These are phyloP conservation scores for Hyphodiscus sp. DNA, from an alignment of 2,329 filamentous ascomycete genomes.

Conservation along the genomic window DNA sequence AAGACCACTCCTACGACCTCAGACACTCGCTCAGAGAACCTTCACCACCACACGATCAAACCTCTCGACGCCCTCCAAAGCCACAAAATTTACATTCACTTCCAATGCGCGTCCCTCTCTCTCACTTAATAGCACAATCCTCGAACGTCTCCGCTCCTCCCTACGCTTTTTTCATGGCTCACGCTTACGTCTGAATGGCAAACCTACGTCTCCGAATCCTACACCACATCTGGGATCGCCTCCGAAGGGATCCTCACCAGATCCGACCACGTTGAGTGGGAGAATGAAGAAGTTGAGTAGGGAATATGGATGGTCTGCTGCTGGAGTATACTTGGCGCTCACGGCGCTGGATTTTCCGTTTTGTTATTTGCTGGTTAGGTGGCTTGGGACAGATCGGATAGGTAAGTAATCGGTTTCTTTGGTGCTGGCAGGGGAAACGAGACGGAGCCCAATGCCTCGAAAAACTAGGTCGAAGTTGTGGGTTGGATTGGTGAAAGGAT, in stretches of 20 bases:
- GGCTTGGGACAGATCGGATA: slow-evolving; percentile 79
- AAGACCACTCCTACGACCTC: slow-evolving; percentile 3
- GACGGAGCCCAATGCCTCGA: too few species aligned
- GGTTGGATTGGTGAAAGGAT: too few species aligned
- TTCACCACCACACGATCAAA: slow-evolving; percentile 6
- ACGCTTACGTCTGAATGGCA: background rate
- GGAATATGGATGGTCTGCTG: slow-evolving; percentile 89
- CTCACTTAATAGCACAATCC: background rate
- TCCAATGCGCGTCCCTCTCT: slow-evolving; percentile 10
- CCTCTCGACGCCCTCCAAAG: slow-evolving; percentile 7
- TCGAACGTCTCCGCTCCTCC: background rate
- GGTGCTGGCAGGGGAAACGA: background rate
- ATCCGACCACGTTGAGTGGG: slow-evolving; percentile 20
- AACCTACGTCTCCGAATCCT: background rate
- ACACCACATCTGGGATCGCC: background rate
- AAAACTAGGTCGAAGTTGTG: too few species aligned
- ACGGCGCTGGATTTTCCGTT: slow-evolving; percentile 89
- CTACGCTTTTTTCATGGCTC: slow-evolving; percentile 1
- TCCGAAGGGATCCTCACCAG: background rate
- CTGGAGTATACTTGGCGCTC: slow-evolving; percentile 83
- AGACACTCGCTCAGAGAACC: slow-evolving; percentile 12
- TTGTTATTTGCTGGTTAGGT: slow-evolving; percentile 81
- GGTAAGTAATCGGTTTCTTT: slow-evolving; percentile 44
- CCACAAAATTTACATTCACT: slow-evolving; percentile 20
- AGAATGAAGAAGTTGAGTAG: slow-evolving; percentile 72